Base-by-base conservation (phyloP, 2,329 filamentous ascomycete species). In the Hypoxylon rubiginosum region DNA sequence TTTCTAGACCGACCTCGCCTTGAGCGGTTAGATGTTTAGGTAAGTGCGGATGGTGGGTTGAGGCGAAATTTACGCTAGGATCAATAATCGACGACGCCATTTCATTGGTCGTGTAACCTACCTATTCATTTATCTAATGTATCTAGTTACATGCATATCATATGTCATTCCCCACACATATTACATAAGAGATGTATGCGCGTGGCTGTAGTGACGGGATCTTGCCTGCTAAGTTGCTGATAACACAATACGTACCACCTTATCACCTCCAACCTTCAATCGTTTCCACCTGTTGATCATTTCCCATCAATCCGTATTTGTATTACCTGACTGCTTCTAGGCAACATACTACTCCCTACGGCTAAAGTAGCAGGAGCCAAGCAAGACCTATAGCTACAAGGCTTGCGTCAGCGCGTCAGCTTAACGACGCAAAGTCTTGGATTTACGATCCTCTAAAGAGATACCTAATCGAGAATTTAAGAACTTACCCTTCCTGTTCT, bases 201-300 rank as follows among this genome's bases (percentile, higher is more conserved):
- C n/a, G n/a, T n/a, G n/a, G n/a, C n/a, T n/a, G n/a, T n/a, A n/a
- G n/a, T n/a, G n/a, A n/a, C n/a, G n/a, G n/a, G n/a, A n/a, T n/a
- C n/a, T n/a, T n/a, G n/a, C n/a, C 32, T 34, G 32, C 32, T 10
- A n/a, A 13, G 8, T 4, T 17, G 3, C 7, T 5, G 10, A 43
- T 43, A 41, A 15, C 34, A 30, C n/a, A 10, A 34, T 63, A 64
- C 57, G 64, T 67, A 67, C 64, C 43, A 30, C 24, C 13, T 49
- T 48, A 57, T 52, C 55, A 34, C 2, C 32, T 34, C 32, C 32
- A 11, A 34, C 9, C 24, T 57, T 46, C 34, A n/a, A n/a, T n/a
- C n/a, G n/a, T n/a, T n/a, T n/a, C n/a, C n/a, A n/a, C 24, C 51
- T n/a, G 24, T 60, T 24, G 55, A 64, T 57, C 46, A 34, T n/a